These are phyloP conservation scores for Dictyostelium brefeldianum DNA, from an alignment of 78 protist species.

Conservation along the genomic window DNA sequence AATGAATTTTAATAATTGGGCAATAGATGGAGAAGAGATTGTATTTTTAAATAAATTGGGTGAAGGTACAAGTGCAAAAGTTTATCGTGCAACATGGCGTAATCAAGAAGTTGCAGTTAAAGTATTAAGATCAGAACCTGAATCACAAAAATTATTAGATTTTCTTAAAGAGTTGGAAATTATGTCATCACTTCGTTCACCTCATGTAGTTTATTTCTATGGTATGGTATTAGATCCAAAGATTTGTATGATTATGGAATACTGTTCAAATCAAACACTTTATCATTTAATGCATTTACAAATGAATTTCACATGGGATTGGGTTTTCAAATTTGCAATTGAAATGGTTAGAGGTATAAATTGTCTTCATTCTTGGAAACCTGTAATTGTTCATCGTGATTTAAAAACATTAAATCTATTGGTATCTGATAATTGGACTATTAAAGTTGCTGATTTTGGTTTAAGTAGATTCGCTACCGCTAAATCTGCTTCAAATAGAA, in stretches of 20 bases:
- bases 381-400: constrained; percentile 87
- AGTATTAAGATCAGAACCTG: constrained; percentile 63
- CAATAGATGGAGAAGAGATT: constrained; percentile 79
- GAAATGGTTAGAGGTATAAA: constrained; percentile 78
- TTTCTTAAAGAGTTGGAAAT: constrained; percentile 83
- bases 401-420: constrained; percentile 75
- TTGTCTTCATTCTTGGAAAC: constrained; percentile 84
- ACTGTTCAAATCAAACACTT: constrained; percentile 78
- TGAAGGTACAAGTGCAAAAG: constrained; percentile 78
- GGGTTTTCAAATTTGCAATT: constrained; percentile 68
- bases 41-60: constrained; percentile 66
- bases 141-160: constrained; percentile 60
- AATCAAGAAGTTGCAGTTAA: constrained; percentile 86
- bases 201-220: constrained; percentile 85
- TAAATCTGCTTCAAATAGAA: constrained; percentile 43
- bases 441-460: constrained; percentile 69
- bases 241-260: constrained; percentile 79
- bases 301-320: constrained; percentile 80
- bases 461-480: constrained; percentile 54
- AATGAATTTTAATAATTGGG: constrained; percentile 69
- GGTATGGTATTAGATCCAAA: constrained; percentile 84
- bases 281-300: constrained; percentile 68
- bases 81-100: constrained; percentile 82
- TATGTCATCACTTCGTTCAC: constrained; percentile 71
- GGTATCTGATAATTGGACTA: constrained; percentile 61